Conservation (phyloP, 2,329 filamentous ascomycete genomes). For the Paracorniculantispora psalliotae region DNA sequence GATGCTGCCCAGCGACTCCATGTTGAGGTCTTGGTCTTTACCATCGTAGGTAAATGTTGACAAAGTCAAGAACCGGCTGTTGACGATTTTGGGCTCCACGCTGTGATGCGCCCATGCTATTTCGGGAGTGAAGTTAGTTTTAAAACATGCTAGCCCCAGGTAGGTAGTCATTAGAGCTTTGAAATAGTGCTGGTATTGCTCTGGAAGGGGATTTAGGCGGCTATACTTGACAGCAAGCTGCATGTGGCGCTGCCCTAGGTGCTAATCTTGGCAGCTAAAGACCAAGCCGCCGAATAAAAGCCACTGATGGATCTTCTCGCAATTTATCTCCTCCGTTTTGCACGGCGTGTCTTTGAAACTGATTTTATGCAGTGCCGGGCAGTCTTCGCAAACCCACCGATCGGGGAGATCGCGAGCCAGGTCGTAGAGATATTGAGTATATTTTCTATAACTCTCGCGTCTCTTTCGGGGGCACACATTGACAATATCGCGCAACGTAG, state of each 20-base stretch:
- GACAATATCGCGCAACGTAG: neutral
- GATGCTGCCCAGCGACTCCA: neutral
- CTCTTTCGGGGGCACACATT: no score
- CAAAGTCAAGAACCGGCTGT: neutral
- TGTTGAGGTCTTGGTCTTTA: neutral
- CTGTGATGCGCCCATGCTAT: no score
- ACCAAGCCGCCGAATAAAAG: neutral
- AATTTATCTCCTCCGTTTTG: neutral
- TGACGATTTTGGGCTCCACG: neutral
- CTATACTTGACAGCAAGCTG: neutral
- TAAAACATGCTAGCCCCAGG: neutral
- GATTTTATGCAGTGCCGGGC: neutral
- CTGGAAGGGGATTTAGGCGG: no score
- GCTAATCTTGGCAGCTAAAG: neutral
- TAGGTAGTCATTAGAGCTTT: neutral
- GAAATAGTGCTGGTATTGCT: no score
- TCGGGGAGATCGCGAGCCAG: neutral
- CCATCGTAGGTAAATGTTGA: neutral
- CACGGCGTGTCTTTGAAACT: neutral
- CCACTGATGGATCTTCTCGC: neutral
- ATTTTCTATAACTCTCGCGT: no score
- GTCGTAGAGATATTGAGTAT: neutral
- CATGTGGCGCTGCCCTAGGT: neutral
- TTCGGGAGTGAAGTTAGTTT: no score
- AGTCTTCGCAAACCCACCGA: neutral